These are phyloP conservation scores for Venturia oleaginea DNA, from an alignment of 2,329 filamentous ascomycete species.

Conservation along the genomic window DNA sequence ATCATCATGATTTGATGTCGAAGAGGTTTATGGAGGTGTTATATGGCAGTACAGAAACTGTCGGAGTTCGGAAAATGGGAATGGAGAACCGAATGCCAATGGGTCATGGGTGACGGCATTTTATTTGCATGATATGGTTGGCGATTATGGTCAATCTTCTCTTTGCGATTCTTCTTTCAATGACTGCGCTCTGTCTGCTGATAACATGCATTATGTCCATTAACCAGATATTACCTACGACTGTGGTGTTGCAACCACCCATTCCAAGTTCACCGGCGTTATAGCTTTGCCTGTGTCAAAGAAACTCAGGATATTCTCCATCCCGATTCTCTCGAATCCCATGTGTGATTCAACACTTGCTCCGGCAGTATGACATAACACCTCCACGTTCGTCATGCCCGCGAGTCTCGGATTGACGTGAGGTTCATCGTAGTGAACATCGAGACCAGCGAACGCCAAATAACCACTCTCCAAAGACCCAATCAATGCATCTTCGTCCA, in stretches of 20 bases:
- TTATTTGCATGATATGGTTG: background rate
- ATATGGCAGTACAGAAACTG: background rate
- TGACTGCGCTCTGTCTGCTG: background rate
- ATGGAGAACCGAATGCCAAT: background rate
- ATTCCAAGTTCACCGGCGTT: constrained; percentile 54
- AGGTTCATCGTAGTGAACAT: constrained; percentile 57
- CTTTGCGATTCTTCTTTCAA: no score
- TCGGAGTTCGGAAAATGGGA: background rate
- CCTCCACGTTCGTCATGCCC: constrained; percentile 39
- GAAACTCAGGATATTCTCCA: constrained; percentile 57
- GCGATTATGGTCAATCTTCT: no score
- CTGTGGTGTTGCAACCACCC: background rate
- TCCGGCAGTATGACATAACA: constrained; percentile 61
- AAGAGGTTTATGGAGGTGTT: background rate
- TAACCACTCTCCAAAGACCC: constrained; percentile 46
- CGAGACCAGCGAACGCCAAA: constrained; percentile 48
- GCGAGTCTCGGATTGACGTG: constrained; percentile 40
- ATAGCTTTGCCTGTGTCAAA: constrained; percentile 42
- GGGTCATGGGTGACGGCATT: background rate
- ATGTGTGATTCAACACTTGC: constrained; percentile 57
- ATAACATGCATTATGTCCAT: background rate
- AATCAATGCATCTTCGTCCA: constrained; percentile 56
- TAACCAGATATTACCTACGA: background rate
- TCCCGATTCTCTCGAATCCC: constrained; percentile 58
- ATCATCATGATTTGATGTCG: background rate